Base-by-base conservation (phyloP, 345 rosid genomes). In the Turritis glabra region DNA sequence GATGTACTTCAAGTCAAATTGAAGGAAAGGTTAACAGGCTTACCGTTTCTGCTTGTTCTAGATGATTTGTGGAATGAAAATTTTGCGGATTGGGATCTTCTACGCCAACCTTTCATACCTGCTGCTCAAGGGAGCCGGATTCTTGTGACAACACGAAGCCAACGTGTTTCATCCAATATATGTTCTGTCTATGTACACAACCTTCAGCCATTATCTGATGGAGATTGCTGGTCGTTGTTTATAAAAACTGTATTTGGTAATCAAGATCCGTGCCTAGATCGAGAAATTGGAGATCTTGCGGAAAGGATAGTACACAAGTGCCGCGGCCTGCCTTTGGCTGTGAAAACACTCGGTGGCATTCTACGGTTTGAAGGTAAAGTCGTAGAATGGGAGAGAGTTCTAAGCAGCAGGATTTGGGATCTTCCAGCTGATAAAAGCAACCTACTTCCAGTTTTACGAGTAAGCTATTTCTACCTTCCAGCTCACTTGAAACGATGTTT, bases 21-120 rank as follows among this genome's bases (percentile, higher is more conserved):
- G 70, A 79, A 79, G 71, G 71, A 73, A 33, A 62, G 65, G 21
- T 57, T 82, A 40, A 55, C 26, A 15, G 51, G 47, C 48, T 52
- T 33, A 15, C 78, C 69, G 32, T 77, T 81, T 71, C 62, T 81
- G 17, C 74, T 84, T 56, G 74, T 84, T 10, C 59, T 81, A 38
- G 83, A 84, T 41, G 80, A 84, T 77, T 71, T 84, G 23, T 84
- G 87, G 82, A 75, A 77, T 59, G 79, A 79, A 67, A 73, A 62
- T 19, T 50, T 32, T 35, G 23, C 38, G 2, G 71, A 77, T 21
- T 80, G 84, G 76, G 78, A 80, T 48, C 72, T 67, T 40, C 68
- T 81, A 43, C 67, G 71, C 21, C 79, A 40, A 15, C 81, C 83
- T 17, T 77, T 71, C 25, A 33, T 61, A 32, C 62, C 58, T 46